phyloP scores from a whole-genome alignment of 352 stramenopile genomes.

The Globisporangium perplexum region DNA sequence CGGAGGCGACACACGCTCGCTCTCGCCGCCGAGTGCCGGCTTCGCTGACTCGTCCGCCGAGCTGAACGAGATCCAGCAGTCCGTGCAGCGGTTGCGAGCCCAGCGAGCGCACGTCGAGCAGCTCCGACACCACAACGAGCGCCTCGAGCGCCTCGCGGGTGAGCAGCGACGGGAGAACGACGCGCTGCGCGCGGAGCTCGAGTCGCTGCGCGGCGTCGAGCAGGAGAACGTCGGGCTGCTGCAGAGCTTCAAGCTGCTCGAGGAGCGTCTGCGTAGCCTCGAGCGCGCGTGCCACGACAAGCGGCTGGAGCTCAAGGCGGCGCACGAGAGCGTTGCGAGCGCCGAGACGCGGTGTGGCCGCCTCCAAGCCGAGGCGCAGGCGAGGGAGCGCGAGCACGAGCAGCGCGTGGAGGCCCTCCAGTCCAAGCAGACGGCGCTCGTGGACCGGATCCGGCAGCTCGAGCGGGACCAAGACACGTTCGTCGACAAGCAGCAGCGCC shows the following conservation, averaged over 20 bases:
- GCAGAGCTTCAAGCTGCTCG: constrained; percentile 47
- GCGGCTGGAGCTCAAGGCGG: constrained; percentile 18
- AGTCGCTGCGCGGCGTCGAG: constrained; percentile 30
- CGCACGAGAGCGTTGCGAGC: constrained; percentile 12
- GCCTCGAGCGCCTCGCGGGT: constrained; percentile 25
- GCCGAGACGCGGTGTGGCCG: constrained; percentile 34
- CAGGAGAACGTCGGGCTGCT: constrained; percentile 51
- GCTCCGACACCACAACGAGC: constrained; percentile 32
- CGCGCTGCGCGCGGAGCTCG: constrained; percentile 30
- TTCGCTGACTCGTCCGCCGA: constrained; percentile 13
- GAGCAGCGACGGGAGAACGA: constrained; percentile 38
- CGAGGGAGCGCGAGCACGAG: constrained; percentile 25
- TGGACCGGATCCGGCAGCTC: constrained; percentile 31
- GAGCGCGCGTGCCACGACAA: constrained; percentile 30
- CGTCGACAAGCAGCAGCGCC: constrained; percentile 14
- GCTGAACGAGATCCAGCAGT: constrained; percentile 47
- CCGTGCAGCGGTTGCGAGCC: constrained; percentile 35
- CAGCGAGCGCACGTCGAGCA: constrained; percentile 54
- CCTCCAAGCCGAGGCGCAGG: constrained; percentile 24
- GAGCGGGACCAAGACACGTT: constrained; percentile 22
- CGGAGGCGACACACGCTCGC: neutral
- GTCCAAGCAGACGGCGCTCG: constrained; percentile 17
- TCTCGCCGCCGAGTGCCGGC: neutral
- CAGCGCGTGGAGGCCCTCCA: constrained; percentile 18
- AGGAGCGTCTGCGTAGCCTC: constrained; percentile 37